phyloP scores from a whole-genome alignment of 129 eudicot genomes.

The Chrysanthemum seticuspe region DNA sequence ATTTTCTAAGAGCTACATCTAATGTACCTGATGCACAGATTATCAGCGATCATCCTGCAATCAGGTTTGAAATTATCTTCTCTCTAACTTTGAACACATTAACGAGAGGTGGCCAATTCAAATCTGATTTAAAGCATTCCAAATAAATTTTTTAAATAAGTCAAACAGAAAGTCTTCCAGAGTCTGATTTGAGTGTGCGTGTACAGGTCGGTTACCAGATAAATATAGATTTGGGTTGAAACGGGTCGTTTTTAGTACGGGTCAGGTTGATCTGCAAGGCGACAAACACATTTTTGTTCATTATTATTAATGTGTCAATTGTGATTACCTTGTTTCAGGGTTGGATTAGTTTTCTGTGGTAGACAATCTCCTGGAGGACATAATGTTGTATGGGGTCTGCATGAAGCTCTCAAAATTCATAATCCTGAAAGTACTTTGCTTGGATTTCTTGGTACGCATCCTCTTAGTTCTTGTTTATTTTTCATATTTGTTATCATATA shows the following conservation, averaged over 20 bases:
- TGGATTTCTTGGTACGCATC: slow-evolving; percentile 76
- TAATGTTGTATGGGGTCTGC: slow-evolving; percentile 95
- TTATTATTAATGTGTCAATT: background rate
- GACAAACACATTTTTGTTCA: background rate
- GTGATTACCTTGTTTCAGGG: slow-evolving; percentile 47
- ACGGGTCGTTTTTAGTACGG: too few species aligned
- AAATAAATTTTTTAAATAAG: too few species aligned
- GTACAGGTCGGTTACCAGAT: too few species aligned
- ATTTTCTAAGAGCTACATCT: slow-evolving; percentile 87
- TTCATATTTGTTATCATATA: background rate
- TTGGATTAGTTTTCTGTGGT: slow-evolving; percentile 92
- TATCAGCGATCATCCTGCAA: slow-evolving; percentile 76
- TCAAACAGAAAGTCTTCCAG: too few species aligned
- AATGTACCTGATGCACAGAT: slow-evolving; percentile 86
- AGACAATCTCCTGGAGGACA: slow-evolving; percentile 99
- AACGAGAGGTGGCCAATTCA: background rate
- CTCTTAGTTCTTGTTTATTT: background rate
- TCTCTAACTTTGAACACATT: background rate
- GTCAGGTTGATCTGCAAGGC: too few species aligned
- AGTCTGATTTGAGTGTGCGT: too few species aligned
- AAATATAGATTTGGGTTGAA: too few species aligned
- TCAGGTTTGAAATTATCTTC: slow-evolving; percentile 47
- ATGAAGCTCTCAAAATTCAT: slow-evolving; percentile 80
- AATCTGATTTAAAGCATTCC: too few species aligned
- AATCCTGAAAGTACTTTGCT: slow-evolving; percentile 68